A percentile compares a stretch with the other conserved stretches of the same genome.
phyloP scores from a whole-genome alignment of 2,329 filamentous ascomycete genomes.

The Trichophyton equinum region DNA sequence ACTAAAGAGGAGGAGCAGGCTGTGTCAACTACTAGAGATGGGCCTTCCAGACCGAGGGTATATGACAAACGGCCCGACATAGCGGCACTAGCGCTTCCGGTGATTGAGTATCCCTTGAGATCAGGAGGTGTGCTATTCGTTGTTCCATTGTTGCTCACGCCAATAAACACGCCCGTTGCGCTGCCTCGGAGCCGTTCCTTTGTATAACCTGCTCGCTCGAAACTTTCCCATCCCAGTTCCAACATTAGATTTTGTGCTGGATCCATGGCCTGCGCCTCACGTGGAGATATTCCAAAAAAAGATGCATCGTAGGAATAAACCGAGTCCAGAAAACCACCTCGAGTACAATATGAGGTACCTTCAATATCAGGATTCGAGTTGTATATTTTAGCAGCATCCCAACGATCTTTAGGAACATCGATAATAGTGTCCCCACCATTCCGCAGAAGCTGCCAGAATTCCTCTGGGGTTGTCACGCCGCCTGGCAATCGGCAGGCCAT shows the following conservation, averaged over 20 bases:
- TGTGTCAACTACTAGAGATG: slow-evolving; percentile 12
- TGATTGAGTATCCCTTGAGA: slow-evolving; percentile 3
- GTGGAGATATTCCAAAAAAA: slow-evolving; percentile 5
- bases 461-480: neutral
- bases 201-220: slow-evolving; percentile 64
- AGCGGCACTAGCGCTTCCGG: slow-evolving; percentile 1
- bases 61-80: slow-evolving; percentile 11
- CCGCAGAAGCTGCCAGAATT: slow-evolving; percentile 2
- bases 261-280: slow-evolving; percentile 12
- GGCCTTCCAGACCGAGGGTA: slow-evolving; percentile 10
- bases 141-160: neutral
- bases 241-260: slow-evolving; percentile 61
- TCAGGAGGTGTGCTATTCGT: neutral
- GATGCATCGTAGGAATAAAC: slow-evolving; percentile 1
- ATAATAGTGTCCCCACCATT: neutral
- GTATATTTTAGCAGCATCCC: slow-evolving; percentile 1
- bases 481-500: slow-evolving; percentile 8
- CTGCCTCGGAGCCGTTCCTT: neutral
- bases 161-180: neutral
- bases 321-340: slow-evolving; percentile 1
- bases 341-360: neutral
- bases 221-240: slow-evolving; percentile 64
- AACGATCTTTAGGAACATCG: slow-evolving; percentile 5
- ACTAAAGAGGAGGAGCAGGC: slow-evolving; percentile 15
- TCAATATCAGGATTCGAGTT: neutral